Evolutionary conservation across 352 stramenopile genomes (phyloP).

Genomic region (Globisporangium orthogonon): DNA sequence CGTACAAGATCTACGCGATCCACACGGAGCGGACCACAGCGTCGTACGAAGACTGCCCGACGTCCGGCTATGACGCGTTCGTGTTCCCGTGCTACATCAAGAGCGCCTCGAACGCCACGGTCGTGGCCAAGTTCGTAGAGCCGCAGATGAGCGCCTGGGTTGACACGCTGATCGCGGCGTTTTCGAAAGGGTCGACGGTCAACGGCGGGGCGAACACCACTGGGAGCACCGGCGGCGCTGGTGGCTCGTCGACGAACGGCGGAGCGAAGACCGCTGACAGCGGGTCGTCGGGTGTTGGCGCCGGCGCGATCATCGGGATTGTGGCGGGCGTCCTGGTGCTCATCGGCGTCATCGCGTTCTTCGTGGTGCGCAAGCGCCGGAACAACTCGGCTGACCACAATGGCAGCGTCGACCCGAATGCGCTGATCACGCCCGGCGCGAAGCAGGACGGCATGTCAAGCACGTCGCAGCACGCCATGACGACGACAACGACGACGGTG

Average conservation of each 20-base stretch:
- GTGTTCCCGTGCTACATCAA: conserved; percentile 7
- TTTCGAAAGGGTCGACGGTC: neutral
- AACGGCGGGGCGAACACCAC: neutral
- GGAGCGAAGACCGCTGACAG: neutral
- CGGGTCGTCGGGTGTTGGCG: conserved; percentile 4
- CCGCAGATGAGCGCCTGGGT: conserved; percentile 8
- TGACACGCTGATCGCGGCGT: conserved; percentile 9
- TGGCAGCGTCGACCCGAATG: conserved; percentile 3
- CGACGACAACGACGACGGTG: neutral
- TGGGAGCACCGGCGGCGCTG: neutral
- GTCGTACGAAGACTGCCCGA: neutral
- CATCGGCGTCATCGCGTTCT: conserved; percentile 6
- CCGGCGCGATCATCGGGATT: conserved; percentile 7
- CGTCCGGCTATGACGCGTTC: conserved; percentile 2
- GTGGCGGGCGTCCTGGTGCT: conserved; percentile 6
- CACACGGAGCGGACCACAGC: neutral
- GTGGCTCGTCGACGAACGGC: neutral
- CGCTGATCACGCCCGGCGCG: conserved; percentile 1
- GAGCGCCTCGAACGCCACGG: neutral
- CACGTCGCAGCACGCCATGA: neutral
- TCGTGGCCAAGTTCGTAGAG: conserved; percentile 1
- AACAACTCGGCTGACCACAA: neutral
- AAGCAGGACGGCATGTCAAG: conserved; percentile 1
- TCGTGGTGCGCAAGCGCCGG: conserved; percentile 3
- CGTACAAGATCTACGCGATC: conserved; percentile 6